Percentiles rank a stretch among this genome's conserved stretches.
Evolutionary conservation across 768 basidiomycete species (phyloP).

Genomic region (Lactifluus subvellereus): DNA sequence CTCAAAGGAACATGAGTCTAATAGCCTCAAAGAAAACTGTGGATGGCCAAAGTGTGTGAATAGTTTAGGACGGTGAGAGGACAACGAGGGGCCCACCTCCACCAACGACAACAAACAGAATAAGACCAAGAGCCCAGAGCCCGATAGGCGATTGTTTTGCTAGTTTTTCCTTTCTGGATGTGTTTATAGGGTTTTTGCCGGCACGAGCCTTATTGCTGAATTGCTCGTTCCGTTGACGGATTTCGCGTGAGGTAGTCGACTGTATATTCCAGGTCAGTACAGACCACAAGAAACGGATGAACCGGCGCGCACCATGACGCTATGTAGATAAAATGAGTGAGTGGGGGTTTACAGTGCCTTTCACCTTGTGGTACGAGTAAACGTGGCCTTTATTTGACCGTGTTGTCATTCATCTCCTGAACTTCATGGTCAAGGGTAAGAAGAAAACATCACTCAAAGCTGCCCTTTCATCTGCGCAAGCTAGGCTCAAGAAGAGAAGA

Average conservation of each 20-base stretch:
- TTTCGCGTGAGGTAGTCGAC: conserved; percentile 65
- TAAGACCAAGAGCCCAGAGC: conserved; percentile 64
- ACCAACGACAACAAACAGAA: conserved; percentile 73
- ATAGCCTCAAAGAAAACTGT: conserved; percentile 71
- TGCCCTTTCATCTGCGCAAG: conserved; percentile 64
- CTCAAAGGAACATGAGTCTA: conserved; percentile 59
- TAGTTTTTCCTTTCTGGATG: conserved; percentile 64
- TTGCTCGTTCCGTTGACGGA: conserved; percentile 73
- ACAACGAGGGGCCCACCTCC: conserved; percentile 50
- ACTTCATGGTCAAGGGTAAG: conserved; percentile 23
- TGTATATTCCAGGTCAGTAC: neutral
- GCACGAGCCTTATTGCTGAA: conserved; percentile 67
- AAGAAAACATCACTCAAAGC: conserved; percentile 49
- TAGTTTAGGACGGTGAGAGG: neutral
- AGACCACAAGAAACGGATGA: neutral
- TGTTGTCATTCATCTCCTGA: conserved; percentile 15
- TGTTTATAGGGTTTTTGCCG: conserved; percentile 72
- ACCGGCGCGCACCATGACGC: neutral
- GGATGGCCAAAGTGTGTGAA: neutral
- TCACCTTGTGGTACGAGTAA: neutral
- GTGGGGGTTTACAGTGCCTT: no score
- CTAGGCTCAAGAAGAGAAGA: conserved; percentile 56
- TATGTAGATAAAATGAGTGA: neutral
- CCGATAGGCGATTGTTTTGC: conserved; percentile 71
- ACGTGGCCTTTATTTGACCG: conserved; percentile 16